Conservation (phyloP, 2,329 filamentous ascomycete species). For the Periconia sp. region DNA sequence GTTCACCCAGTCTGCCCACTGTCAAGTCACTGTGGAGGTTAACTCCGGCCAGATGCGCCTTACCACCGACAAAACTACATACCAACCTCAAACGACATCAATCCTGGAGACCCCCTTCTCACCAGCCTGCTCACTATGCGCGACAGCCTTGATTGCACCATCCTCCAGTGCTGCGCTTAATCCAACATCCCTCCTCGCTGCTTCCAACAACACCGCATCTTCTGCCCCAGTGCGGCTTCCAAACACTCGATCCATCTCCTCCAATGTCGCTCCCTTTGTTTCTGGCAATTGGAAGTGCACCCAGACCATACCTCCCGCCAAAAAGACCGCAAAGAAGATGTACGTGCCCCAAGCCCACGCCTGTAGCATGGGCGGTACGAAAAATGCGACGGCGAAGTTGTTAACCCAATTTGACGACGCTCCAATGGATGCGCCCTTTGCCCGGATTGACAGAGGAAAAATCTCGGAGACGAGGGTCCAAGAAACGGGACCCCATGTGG, state of each 20-base stretch:
- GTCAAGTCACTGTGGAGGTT: no score
- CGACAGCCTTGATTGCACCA: conserved; percentile 23
- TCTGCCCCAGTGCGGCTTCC: conserved; percentile 26
- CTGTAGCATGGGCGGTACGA: conserved; percentile 37
- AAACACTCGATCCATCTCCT: conserved; percentile 35
- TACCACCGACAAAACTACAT: no score
- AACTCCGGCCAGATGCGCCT: no score
- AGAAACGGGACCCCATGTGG: conserved; percentile 31
- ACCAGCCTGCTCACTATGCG: conserved; percentile 14
- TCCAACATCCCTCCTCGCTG: conserved; percentile 26
- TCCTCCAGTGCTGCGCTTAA: conserved; percentile 23
- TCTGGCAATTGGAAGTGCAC: conserved; percentile 30
- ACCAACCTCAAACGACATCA: conserved; percentile 19
- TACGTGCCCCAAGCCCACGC: conserved; percentile 40
- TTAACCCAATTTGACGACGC: conserved; percentile 42
- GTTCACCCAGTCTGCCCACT: no score
- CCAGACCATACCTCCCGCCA: conserved; percentile 25
- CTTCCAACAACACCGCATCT: conserved; percentile 29
- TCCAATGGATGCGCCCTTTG: conserved; percentile 40
- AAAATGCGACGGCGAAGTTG: conserved; percentile 44
- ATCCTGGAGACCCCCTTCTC: conserved; percentile 19
- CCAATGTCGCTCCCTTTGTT: conserved; percentile 30
- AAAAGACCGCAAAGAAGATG: conserved; percentile 42
- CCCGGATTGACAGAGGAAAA: conserved; percentile 40
- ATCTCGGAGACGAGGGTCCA: conserved; percentile 37